phyloP scores from a whole-genome alignment of 352 stramenopile genomes.

The Phytophthora hybrid region DNA sequence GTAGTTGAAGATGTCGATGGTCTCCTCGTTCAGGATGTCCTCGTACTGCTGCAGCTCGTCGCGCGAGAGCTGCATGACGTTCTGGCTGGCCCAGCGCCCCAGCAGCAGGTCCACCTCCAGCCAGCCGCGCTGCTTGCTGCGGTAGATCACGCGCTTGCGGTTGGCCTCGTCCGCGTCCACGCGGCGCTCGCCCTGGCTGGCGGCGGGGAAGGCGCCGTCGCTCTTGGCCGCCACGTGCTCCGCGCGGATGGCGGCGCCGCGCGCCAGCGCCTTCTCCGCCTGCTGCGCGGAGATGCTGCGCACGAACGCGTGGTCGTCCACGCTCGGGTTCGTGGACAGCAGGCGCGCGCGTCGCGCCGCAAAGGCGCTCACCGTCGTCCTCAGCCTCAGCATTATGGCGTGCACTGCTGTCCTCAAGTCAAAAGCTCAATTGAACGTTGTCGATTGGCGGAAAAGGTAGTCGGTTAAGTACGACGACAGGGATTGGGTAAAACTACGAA shows the following conservation, averaged over 20 bases:
- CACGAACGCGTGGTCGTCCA: constrained; percentile 64
- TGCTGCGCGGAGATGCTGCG: constrained; percentile 62
- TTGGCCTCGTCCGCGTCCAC: constrained; percentile 72
- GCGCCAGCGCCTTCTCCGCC: constrained; percentile 56
- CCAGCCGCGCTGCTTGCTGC: constrained; percentile 96
- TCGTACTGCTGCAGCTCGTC: constrained; percentile 95
- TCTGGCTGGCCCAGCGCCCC: constrained; percentile 93
- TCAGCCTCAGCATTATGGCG: constrained; percentile 20
- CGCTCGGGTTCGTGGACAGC: constrained; percentile 45
- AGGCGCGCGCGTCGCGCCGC: constrained; percentile 19
- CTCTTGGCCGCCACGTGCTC: constrained; percentile 49
- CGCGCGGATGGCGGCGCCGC: constrained; percentile 65
- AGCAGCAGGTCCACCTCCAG: constrained; percentile 97
- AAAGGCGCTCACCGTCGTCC: neutral
- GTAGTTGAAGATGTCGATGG: constrained; percentile 98
- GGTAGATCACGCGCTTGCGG: constrained; percentile 95
- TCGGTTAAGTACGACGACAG: constrained; percentile 14
- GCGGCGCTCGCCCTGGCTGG: constrained; percentile 61
- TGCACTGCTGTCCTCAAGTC: neutral
- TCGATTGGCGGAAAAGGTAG: too few relatives aligned
- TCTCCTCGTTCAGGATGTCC: constrained; percentile 97
- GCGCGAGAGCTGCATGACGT: constrained; percentile 84
- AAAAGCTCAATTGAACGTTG: neutral
- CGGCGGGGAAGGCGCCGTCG: constrained; percentile 48
- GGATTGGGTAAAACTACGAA: neutral